These are phyloP conservation scores for Cystobasidium onofrii DNA, from an alignment of 768 basidiomycete genomes.

Conservation along the genomic window DNA sequence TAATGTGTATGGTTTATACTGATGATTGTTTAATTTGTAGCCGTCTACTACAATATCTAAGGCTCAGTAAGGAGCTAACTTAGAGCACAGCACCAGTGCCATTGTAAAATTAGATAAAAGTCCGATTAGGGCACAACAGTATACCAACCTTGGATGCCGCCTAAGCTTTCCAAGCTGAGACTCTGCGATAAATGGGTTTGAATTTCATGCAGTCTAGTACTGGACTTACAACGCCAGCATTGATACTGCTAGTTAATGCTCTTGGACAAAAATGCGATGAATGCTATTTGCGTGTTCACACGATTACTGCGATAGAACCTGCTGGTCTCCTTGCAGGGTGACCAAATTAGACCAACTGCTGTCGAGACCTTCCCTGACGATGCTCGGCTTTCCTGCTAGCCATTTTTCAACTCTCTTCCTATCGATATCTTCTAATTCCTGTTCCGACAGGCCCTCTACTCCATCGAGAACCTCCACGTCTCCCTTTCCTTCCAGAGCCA, in stretches of 20 bases:
- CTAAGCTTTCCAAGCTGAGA: no score
- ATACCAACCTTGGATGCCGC: no score
- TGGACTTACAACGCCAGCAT: no score
- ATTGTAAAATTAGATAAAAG: no score
- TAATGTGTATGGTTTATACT: background rate
- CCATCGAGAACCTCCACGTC: constrained; percentile 62
- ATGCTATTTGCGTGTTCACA: background rate
- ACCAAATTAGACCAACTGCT: constrained; percentile 19
- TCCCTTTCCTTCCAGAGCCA: constrained; percentile 65
- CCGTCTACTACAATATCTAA: constrained; percentile 20
- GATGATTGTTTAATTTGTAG: background rate
- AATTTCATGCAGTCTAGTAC: no score
- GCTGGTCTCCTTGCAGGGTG: background rate
- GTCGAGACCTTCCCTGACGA: constrained; percentile 28
- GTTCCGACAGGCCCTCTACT: constrained; percentile 1
- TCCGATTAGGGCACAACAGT: no score
- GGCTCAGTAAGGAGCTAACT: background rate
- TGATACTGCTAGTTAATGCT: no score
- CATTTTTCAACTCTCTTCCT: constrained; percentile 10
- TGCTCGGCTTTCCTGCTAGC: constrained; percentile 11
- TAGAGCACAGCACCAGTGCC: no score
- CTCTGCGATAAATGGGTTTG: no score
- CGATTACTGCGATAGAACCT: background rate
- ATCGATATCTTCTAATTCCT: constrained; percentile 26
- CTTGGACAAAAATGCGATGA: no score